These are phyloP conservation scores for Trematosphaeria pertusa DNA, from an alignment of 2,329 filamentous ascomycete species.

Conservation along the genomic window DNA sequence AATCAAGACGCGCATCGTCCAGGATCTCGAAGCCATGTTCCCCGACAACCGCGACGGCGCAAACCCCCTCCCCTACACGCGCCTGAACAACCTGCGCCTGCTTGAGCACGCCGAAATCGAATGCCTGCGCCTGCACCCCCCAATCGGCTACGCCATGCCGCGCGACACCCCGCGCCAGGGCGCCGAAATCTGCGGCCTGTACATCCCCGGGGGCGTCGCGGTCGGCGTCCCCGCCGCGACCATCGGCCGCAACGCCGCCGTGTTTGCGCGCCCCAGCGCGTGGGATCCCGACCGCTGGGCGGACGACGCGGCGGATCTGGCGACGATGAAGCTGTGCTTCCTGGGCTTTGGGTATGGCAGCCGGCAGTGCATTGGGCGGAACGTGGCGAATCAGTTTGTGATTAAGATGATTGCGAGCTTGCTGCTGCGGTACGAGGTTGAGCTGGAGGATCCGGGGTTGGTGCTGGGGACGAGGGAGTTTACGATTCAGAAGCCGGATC, in stretches of 20 bases:
- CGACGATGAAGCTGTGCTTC: constrained; percentile 22
- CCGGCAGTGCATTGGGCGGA: constrained; percentile 22
- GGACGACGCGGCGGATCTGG: constrained; percentile 2
- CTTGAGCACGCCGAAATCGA: constrained; percentile 21
- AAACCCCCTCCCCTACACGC: constrained; percentile 14
- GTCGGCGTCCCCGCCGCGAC: constrained; percentile 20
- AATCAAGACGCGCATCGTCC: constrained; percentile 12
- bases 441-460: constrained; percentile 15
- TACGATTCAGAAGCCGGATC: constrained; percentile 23
- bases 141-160: constrained; percentile 21
- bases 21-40: constrained; percentile 16
- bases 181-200: constrained; percentile 13
- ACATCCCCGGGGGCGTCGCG: constrained; percentile 18
- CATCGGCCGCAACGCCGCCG: constrained; percentile 17
- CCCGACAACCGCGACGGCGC: constrained; percentile 3
- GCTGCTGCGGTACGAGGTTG: constrained; percentile 16
- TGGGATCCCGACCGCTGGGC: constrained; percentile 20
- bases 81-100: constrained; percentile 18
- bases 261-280: constrained; percentile 12
- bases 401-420: constrained; percentile 22
- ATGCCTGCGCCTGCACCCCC: constrained; percentile 20
- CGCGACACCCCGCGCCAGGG: constrained; percentile 19
- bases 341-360: constrained; percentile 22
- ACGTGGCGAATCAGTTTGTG: constrained; percentile 23
- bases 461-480: constrained; percentile 23